Evolutionary conservation across 2,329 filamentous ascomycete genomes (phyloP).

Genomic region (Magnaporthiopsis rhizophila): DNA sequence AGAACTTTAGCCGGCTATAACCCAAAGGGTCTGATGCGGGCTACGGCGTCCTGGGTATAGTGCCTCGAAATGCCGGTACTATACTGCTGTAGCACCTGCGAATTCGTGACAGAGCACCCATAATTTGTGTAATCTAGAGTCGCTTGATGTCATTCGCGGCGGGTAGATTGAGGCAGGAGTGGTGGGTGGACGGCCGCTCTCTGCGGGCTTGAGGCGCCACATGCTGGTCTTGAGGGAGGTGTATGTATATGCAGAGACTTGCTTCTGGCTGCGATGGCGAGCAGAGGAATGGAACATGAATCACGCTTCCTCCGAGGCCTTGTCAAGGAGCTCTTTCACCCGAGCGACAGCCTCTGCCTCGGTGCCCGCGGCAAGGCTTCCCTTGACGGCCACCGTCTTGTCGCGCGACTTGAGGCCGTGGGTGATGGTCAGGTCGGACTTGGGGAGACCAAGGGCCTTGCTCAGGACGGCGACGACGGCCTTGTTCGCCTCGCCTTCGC

Average conservation of each 20-base stretch:
- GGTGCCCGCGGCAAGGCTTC: constrained; percentile 12
- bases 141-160: not conserved
- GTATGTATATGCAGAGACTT: not conserved
- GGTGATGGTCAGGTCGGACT: constrained; percentile 54
- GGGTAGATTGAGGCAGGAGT: not conserved
- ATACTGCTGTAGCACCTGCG: not conserved
- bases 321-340: constrained; percentile 8
- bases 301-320: constrained; percentile 4
- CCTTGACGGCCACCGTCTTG: constrained; percentile 47
- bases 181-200: not conserved
- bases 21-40: no score
- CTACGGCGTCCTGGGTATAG: no score
- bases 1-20: no score
- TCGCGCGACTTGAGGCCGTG: constrained; percentile 56
- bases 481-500: constrained; percentile 61
- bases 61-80: not conserved
- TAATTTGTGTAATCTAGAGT: not conserved
- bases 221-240: not conserved
- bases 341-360: constrained; percentile 9
- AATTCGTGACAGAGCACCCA: not conserved
- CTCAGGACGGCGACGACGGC: constrained; percentile 57
- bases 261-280: not conserved
- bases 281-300: not conserved
- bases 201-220: no score
- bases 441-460: constrained; percentile 50